Conservation (phyloP, 1,284 basidiomycete genomes). For the Irpex sp. region DNA sequence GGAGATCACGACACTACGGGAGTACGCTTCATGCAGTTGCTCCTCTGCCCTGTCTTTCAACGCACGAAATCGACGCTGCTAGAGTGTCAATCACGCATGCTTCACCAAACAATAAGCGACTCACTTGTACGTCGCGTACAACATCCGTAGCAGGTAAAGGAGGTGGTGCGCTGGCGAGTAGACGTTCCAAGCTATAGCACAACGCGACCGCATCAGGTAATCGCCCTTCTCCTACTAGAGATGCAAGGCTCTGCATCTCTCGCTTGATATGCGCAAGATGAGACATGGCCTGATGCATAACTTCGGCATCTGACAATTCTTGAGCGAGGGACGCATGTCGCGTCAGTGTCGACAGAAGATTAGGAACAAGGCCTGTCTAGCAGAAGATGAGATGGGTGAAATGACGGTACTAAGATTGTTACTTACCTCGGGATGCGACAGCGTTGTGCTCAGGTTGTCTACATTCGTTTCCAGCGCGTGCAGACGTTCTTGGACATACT, state of each 20-base stretch:
- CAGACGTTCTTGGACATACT: conserved; percentile 59
- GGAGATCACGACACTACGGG: conserved; percentile 50
- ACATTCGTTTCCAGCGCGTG: conserved; percentile 49
- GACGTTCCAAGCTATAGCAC: conserved; percentile 36
- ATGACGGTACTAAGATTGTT: not conserved
- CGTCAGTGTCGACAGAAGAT: conserved; percentile 45
- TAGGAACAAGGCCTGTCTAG: conserved; percentile 40
- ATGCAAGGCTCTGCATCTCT: conserved; percentile 39
- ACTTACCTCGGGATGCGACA: conserved; percentile 58
- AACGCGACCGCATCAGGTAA: conserved; percentile 56
- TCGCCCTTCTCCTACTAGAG: conserved; percentile 48
- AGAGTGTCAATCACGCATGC: conserved; percentile 7
- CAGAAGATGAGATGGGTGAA: not conserved
- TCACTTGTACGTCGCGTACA: conserved; percentile 55
- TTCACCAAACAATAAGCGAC: conserved; percentile 12
- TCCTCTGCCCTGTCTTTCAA: conserved; percentile 62
- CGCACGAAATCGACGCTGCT: conserved; percentile 51
- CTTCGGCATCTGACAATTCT: conserved; percentile 49
- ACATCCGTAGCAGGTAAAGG: conserved; percentile 49
- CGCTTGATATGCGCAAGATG: conserved; percentile 50
- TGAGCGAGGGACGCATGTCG: conserved; percentile 60
- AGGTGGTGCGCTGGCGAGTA: conserved; percentile 47
- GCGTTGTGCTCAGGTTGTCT: conserved; percentile 41
- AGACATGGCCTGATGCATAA: conserved; percentile 44
- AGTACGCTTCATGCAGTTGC: conserved; percentile 66